Percentiles rank a stretch among this genome's conserved stretches.
phyloP scores from a whole-genome alignment of 1,284 basidiomycete genomes.

The Irpex lacteus region DNA sequence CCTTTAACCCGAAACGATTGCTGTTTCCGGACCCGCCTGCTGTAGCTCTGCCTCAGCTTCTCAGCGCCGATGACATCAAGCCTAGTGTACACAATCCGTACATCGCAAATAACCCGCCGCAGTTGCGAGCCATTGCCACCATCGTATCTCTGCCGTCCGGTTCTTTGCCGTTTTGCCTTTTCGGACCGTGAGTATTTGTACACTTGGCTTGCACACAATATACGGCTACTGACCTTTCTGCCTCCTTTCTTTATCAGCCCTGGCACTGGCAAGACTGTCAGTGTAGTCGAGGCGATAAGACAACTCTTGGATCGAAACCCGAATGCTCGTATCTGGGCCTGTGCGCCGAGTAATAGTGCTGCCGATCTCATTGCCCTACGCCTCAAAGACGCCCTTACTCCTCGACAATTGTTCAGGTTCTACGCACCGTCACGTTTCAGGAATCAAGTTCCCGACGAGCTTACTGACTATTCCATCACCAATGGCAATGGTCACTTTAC shows the following conservation, averaged over 20 bases:
- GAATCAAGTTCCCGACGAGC: slow-evolving; percentile 39
- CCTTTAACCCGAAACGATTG: slow-evolving; percentile 35
- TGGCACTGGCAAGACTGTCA: slow-evolving; percentile 70
- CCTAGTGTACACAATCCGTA: slow-evolving; percentile 35
- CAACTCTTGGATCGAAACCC: slow-evolving; percentile 49
- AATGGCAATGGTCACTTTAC: slow-evolving; percentile 48
- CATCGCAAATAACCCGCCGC: slow-evolving; percentile 47
- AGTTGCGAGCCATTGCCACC: slow-evolving; percentile 50
- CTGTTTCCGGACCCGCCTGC: too few species aligned
- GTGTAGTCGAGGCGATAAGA: slow-evolving; percentile 60
- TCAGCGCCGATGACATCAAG: background rate
- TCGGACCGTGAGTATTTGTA: slow-evolving; percentile 56
- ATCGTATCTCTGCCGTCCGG: slow-evolving; percentile 45
- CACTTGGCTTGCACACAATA: too few species aligned
- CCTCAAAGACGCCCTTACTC: slow-evolving; percentile 35
- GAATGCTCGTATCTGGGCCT: slow-evolving; percentile 51
- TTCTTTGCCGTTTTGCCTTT: slow-evolving; percentile 56
- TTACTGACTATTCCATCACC: slow-evolving; percentile 41
- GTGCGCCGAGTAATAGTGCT: slow-evolving; percentile 63
- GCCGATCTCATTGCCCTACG: slow-evolving; percentile 59
- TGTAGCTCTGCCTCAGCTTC: background rate
- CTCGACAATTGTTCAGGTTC: slow-evolving; percentile 51
- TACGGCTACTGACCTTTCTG: background rate
- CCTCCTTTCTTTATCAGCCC: slow-evolving; percentile 44
- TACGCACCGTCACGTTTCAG: slow-evolving; percentile 59